Base-by-base conservation (phyloP, 192 early-diverging fungal species). In the Coemansia sp. region DNA sequence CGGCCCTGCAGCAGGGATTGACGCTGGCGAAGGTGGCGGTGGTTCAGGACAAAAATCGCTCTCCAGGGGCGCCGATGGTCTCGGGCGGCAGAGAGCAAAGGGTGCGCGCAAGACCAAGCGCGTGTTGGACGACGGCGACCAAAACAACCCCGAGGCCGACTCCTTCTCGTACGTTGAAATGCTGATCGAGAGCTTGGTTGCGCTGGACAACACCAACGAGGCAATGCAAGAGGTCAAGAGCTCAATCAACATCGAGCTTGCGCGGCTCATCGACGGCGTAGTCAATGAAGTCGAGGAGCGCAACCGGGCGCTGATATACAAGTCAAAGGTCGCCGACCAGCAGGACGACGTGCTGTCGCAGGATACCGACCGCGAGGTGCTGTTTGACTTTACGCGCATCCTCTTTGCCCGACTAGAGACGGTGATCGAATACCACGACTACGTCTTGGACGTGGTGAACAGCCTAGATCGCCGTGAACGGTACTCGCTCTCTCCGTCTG, bases 111-210 rank as follows among this genome's bases (percentile, higher is more conserved):
- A 77, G 80, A 85, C 54, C 36, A 70, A 64, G 19, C n/a, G 41
- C 14, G 43, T 35, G 17, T 32, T 54, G 31, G 59, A 39, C 45
- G 54, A 54, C 12, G 64, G 46, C 29, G 54, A 83, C 7, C 89
- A 91, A 11, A 83, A 84, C 25, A 88, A 91, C 64, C 89, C 91
- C 5, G 92, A 93, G 61, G 87, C 89, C 0, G 91, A 93, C 57
- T 91, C 91, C 20, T 88, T 86, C 75, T 88, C 87, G 17, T 91
- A 91, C 42, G 87, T 94, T 31, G 92, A 92, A 72, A 91, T 90
- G 64, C 73, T 93, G 8, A 75, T 93, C 38, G 90, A 92, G 65
- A 87, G 90, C 22, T 76, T 93, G 15, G 84, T 83, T 6, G 68
- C 86, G 9, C 76, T 93, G 24, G 70, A 79, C 41, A 70, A 63